These are phyloP conservation scores for Deuterostichococcus epilithicus DNA, from an alignment of 139 green algal genomes.

Conservation along the genomic window DNA sequence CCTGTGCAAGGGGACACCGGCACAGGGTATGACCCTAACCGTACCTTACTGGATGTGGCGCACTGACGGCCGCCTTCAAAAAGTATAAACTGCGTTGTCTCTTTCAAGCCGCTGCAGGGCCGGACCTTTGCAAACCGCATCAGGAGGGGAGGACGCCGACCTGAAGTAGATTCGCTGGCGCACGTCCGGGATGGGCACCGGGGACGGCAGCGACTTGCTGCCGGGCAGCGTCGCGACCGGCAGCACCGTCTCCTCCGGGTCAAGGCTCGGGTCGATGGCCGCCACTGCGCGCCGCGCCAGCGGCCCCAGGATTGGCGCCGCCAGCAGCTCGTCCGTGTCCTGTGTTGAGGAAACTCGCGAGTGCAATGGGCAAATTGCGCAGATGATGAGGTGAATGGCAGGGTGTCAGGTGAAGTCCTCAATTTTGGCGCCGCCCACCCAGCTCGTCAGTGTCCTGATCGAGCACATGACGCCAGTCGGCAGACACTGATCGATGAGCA, in stretches of 20 bases:
- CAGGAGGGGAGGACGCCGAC: neutral
- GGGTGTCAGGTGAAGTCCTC: too few relatives aligned
- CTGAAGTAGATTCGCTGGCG: slow-evolving; percentile 64
- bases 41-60: neutral
- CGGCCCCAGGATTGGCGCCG: slow-evolving; percentile 37
- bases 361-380: too few relatives aligned
- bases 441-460: too few relatives aligned
- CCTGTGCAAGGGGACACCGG: neutral
- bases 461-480: too few relatives aligned
- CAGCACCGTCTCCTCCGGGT: slow-evolving; percentile 33
- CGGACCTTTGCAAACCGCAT: neutral
- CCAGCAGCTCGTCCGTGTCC: slow-evolving; percentile 47
- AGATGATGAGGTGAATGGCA: too few relatives aligned
- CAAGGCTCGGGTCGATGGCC: slow-evolving; percentile 19
- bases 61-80: neutral
- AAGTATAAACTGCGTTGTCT: neutral
- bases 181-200: slow-evolving; percentile 56
- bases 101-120: too few relatives aligned
- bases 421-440: too few relatives aligned
- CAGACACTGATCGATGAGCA: too few relatives aligned
- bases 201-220: slow-evolving; percentile 37
- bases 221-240: slow-evolving; percentile 47
- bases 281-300: slow-evolving; percentile 17
- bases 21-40: neutral
- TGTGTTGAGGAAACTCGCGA: neutral